These are phyloP conservation scores for Perilla frutescens DNA, from an alignment of 257 asterid genomes.

Conservation along the genomic window DNA sequence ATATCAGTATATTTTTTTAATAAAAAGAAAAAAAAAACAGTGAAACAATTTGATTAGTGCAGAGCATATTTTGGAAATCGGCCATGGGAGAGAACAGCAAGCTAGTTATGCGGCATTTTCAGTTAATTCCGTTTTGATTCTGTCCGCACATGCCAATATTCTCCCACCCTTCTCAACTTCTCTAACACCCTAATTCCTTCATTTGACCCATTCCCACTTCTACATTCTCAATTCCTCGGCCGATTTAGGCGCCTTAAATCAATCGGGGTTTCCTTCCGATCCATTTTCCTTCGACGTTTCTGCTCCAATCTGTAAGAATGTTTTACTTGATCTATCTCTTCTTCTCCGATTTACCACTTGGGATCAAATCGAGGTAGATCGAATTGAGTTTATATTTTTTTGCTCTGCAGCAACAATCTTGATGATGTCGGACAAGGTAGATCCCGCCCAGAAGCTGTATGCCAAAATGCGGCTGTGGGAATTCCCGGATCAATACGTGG, in stretches of 20 bases:
- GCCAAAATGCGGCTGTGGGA: constrained; percentile 92
- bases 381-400: constrained; percentile 21
- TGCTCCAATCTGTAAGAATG: constrained; percentile 33
- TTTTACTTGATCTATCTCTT: constrained; percentile 12
- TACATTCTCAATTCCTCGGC: not conserved
- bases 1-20: too few relatives aligned
- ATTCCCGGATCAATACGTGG: constrained; percentile 83
- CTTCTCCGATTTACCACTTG: constrained; percentile 23
- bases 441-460: constrained; percentile 73
- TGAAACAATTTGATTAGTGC: constrained; percentile 28
- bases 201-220: constrained; percentile 37
- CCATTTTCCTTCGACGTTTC: constrained; percentile 30
- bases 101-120: constrained; percentile 44
- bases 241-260: constrained; percentile 32
- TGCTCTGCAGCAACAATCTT: constrained; percentile 29
- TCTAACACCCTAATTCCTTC: constrained; percentile 33
- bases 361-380: constrained; percentile 34
- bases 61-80: constrained; percentile 39
- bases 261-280: constrained; percentile 30
- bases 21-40: not conserved
- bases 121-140: constrained; percentile 46
- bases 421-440: constrained; percentile 76
- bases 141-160: constrained; percentile 41
- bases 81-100: constrained; percentile 40
- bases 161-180: constrained; percentile 33